phyloP scores from a whole-genome alignment of 1,139 yeast species.

The Geotrichum restrictum region DNA sequence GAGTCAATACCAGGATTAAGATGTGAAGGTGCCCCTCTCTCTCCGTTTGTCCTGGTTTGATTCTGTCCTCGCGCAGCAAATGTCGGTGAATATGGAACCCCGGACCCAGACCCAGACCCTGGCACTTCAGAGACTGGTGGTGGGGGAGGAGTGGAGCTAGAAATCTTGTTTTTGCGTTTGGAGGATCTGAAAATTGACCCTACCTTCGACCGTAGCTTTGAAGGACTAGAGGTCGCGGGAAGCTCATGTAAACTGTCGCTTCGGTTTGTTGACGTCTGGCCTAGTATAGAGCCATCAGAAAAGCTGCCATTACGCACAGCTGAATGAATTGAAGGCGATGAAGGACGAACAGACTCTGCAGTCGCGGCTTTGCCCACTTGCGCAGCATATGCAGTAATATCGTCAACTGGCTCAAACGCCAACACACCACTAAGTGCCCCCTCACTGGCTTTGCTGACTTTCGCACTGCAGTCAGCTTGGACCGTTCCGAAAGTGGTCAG shows the following conservation, averaged over 20 bases:
- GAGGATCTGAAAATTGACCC: slow-evolving; percentile 78
- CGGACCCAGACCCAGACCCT: neutral
- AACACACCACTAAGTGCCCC: slow-evolving; percentile 61
- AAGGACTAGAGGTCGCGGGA: slow-evolving; percentile 21
- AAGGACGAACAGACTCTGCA: neutral
- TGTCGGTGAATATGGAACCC: neutral
- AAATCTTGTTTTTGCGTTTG: slow-evolving; percentile 36
- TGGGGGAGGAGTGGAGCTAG: neutral
- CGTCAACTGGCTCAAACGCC: slow-evolving; percentile 55
- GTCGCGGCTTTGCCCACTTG: slow-evolving; percentile 29
- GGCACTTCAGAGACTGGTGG: slow-evolving; percentile 3
- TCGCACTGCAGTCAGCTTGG: slow-evolving; percentile 38
- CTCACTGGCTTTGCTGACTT: slow-evolving; percentile 47
- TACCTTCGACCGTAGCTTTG: slow-evolving; percentile 63
- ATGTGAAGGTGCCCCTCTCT: too few relatives aligned
- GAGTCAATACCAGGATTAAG: too few relatives aligned
- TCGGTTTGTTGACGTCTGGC: slow-evolving; percentile 19
- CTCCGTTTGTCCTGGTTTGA: neutral
- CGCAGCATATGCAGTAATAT: slow-evolving; percentile 53
- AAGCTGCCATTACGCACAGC: slow-evolving; percentile 6
- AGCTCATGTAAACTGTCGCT: slow-evolving; percentile 12
- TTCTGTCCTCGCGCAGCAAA: too few relatives aligned
- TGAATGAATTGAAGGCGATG: neutral
- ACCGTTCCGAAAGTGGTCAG: slow-evolving; percentile 64
- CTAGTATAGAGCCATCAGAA: slow-evolving; percentile 7